phyloP scores from a whole-genome alignment of 345 rosid genomes.

The Conringia planisiliqua region DNA sequence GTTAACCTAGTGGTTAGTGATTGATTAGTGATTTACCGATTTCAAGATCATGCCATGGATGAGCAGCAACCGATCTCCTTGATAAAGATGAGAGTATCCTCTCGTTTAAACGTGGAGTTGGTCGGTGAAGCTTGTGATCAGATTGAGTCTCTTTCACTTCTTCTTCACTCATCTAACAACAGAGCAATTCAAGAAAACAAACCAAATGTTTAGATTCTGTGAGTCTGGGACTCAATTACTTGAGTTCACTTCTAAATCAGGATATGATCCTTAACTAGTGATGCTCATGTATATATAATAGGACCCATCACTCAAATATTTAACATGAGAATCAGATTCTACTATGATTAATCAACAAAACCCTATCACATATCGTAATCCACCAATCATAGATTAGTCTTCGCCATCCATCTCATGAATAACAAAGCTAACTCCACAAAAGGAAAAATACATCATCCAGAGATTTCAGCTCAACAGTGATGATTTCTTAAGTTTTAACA shows the following conservation, averaged over 20 bases:
- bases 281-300: neutral
- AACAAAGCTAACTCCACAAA: neutral
- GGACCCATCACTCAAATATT: neutral
- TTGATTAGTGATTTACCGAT: slow-evolving; percentile 46
- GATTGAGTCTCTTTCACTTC: slow-evolving; percentile 23
- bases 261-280: neutral
- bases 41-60: slow-evolving; percentile 99
- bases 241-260: neutral
- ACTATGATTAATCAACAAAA: neutral
- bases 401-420: too few relatives aligned
- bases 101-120: slow-evolving; percentile 75
- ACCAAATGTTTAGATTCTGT: neutral
- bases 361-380: neutral
- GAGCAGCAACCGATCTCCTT: slow-evolving; percentile 92
- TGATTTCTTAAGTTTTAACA: neutral
- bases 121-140: slow-evolving; percentile 9
- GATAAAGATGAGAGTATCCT: slow-evolving; percentile 89
- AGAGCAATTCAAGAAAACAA: slow-evolving; percentile 6
- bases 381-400: neutral
- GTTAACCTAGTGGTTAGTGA: neutral
- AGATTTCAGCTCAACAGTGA: neutral
- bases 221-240: neutral
- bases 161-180: slow-evolving; percentile 37
- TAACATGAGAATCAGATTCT: neutral
- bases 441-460: neutral